A percentile compares a stretch with the other conserved stretches of the same genome.
phyloP scores from a whole-genome alignment of 768 basidiomycete species.

The Postia placenta region DNA sequence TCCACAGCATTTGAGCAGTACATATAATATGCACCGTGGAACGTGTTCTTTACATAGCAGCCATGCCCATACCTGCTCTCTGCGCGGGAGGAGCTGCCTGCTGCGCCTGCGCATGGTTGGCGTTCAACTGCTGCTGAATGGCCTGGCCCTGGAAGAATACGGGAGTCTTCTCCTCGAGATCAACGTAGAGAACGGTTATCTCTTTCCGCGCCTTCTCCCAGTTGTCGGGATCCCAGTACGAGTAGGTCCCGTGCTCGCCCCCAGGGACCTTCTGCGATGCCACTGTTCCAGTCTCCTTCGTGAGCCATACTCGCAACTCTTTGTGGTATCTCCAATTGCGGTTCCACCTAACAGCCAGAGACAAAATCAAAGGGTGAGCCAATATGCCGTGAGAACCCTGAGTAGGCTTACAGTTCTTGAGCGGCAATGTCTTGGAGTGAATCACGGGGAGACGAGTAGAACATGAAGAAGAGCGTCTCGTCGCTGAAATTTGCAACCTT shows the following conservation, averaged over 20 bases:
- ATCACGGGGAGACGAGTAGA: slow-evolving; percentile 91
- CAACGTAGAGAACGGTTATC: slow-evolving; percentile 67
- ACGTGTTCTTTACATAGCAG: slow-evolving; percentile 32
- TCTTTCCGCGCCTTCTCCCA: slow-evolving; percentile 76
- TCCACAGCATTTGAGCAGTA: slow-evolving; percentile 2
- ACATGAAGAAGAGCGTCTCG: slow-evolving; percentile 97
- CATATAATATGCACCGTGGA: not conserved
- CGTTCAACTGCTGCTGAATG: slow-evolving; percentile 26
- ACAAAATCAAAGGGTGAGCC: not conserved
- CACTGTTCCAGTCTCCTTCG: slow-evolving; percentile 78
- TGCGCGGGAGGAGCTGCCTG: slow-evolving; percentile 15
- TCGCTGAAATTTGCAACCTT: slow-evolving; percentile 87
- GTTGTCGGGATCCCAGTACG: slow-evolving; percentile 82
- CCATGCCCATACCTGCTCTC: slow-evolving; percentile 39
- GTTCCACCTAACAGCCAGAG: slow-evolving; percentile 56
- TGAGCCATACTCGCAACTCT: slow-evolving; percentile 78
- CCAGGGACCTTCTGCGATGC: slow-evolving; percentile 74
- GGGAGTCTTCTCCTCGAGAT: slow-evolving; percentile 71
- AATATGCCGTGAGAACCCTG: not conserved
- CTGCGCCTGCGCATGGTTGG: slow-evolving; percentile 26
- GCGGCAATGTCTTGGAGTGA: slow-evolving; percentile 91
- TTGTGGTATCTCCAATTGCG: slow-evolving; percentile 98
- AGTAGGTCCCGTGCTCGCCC: slow-evolving; percentile 84
- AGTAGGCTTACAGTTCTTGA: slow-evolving; percentile 78
- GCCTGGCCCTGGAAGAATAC: slow-evolving; percentile 38